phyloP scores from a whole-genome alignment of 192 early-diverging fungal genomes.

The Mortierella alpina region DNA sequence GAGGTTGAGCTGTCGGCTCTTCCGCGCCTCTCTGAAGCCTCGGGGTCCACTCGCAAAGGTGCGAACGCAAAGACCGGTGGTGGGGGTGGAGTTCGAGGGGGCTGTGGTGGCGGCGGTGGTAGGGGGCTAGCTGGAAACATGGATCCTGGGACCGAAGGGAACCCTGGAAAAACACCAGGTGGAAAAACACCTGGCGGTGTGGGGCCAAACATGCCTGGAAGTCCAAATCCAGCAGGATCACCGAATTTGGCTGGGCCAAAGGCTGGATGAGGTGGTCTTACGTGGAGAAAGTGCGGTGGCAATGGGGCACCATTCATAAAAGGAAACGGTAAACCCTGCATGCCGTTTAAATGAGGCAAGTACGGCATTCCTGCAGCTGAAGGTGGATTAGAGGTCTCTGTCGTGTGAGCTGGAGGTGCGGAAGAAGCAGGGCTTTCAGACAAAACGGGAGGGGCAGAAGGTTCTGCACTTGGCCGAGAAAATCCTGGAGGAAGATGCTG shows the following conservation, averaged over 20 bases:
- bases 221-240: neutral
- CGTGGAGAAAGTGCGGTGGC: no score
- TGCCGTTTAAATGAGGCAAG: no score
- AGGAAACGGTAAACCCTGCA: no score
- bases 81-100: neutral
- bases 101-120: neutral
- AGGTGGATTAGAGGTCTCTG: no score
- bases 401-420: no score
- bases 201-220: neutral
- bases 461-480: no score
- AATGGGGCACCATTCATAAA: no score
- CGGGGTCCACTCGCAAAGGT: neutral
- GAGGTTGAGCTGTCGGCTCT: no score
- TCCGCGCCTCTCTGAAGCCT: neutral
- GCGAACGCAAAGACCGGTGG: neutral
- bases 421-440: no score
- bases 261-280: neutral
- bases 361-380: no score
- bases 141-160: neutral
- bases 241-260: neutral
- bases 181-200: neutral
- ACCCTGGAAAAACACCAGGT: neutral
- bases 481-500: neutral
- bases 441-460: no score
- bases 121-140: neutral